Conservation (phyloP, 2,329 filamentous ascomycete species). For the Paraconiothyrium brasiliense region DNA sequence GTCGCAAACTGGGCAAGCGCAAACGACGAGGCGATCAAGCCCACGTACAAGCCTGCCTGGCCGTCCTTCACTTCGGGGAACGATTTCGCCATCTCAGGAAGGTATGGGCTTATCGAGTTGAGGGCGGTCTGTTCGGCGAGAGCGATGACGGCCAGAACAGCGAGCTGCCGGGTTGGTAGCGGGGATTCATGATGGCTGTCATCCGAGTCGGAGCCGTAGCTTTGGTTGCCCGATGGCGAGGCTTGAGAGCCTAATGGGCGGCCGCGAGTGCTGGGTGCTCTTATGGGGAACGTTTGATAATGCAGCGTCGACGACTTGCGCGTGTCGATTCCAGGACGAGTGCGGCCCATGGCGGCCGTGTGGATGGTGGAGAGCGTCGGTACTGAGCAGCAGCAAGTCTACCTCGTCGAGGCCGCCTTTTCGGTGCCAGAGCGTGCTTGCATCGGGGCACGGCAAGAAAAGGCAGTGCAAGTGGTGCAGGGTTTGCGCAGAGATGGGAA, state of each 20-base stretch:
- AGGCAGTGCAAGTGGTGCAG: constrained; percentile 5
- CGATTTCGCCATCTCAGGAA: constrained; percentile 87
- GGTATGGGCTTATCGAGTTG: constrained; percentile 94
- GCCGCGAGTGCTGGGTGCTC: constrained; percentile 73
- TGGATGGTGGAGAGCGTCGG: constrained; percentile 15
- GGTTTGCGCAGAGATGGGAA: constrained; percentile 2
- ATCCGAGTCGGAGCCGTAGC: constrained; percentile 46
- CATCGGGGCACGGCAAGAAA: background rate
- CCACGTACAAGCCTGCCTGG: constrained; percentile 86
- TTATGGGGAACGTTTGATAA: constrained; percentile 84
- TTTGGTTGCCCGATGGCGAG: constrained; percentile 36
- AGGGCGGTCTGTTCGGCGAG: constrained; percentile 94
- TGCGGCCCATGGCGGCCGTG: constrained; percentile 39
- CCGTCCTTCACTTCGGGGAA: constrained; percentile 80
- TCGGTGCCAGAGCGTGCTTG: background rate
- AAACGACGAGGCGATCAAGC: constrained; percentile 88
- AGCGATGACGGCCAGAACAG: constrained; percentile 85
- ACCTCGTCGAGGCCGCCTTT: constrained; percentile 31
- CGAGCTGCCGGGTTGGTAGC: constrained; percentile 82
- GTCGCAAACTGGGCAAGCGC: constrained; percentile 91
- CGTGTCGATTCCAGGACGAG: constrained; percentile 47
- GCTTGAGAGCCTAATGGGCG: constrained; percentile 53
- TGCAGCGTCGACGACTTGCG: constrained; percentile 66
- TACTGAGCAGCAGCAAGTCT: constrained; percentile 20
- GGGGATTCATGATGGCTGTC: constrained; percentile 69